Evolutionary conservation across 495 filamentous ascomycete species (phyloP).

Genomic region (Hypoxylon cercidicola): DNA sequence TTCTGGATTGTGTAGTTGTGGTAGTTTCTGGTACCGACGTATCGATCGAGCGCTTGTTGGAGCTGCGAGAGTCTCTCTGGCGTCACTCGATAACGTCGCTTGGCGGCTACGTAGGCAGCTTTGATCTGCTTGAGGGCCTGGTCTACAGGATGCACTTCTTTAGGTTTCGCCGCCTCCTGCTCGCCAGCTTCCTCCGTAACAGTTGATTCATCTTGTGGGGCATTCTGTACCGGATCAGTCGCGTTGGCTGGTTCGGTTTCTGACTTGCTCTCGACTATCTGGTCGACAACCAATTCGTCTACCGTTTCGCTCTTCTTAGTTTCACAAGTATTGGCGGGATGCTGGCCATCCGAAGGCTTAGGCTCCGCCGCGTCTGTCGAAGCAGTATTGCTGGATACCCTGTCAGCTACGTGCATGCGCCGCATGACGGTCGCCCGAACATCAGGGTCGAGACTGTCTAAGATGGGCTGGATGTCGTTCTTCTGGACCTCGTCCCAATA

Average conservation of each 20-base stretch:
- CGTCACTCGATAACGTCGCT: constrained; percentile 83
- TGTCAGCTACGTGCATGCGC: constrained; percentile 50
- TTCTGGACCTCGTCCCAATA: constrained; percentile 87
- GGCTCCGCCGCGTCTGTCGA: constrained; percentile 22
- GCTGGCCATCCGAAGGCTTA: constrained; percentile 12
- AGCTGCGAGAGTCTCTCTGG: constrained; percentile 74
- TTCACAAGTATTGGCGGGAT: background rate
- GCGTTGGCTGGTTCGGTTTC: background rate
- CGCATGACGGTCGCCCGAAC: constrained; percentile 55
- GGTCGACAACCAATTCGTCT: too few species aligned
- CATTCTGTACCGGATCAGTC: constrained; percentile 26
- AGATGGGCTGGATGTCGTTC: constrained; percentile 76
- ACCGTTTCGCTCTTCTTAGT: constrained; percentile 12
- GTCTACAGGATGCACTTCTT: constrained; percentile 61
- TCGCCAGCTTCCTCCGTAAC: constrained; percentile 18
- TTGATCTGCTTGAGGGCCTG: constrained; percentile 79
- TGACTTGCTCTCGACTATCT: too few species aligned
- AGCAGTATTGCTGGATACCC: constrained; percentile 22
- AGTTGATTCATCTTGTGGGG: constrained; percentile 3
- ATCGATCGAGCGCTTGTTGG: constrained; percentile 74
- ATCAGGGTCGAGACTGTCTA: constrained; percentile 60
- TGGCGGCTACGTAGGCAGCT: constrained; percentile 77
- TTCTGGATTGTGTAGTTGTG: constrained; percentile 98
- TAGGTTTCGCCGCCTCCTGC: constrained; percentile 32
- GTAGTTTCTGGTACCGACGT: constrained; percentile 85